Base-by-base conservation (phyloP, 371 early-diverging fungal species). In the Enterocytospora artemiae region DNA sequence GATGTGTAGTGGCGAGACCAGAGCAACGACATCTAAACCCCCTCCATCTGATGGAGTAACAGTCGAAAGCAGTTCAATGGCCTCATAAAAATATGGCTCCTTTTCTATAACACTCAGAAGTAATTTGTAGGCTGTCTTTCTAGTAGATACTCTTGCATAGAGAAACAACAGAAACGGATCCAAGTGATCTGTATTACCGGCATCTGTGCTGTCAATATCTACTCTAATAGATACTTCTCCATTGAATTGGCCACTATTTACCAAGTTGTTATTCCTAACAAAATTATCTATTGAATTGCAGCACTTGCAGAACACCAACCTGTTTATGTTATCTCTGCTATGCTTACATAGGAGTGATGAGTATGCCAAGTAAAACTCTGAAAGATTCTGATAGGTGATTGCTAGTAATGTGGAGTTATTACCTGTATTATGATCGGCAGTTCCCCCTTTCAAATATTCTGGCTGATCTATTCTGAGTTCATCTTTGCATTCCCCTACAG, bases 21-120 rank as follows among this genome's bases (percentile, higher is more conserved):
- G 46, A 31, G 57, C 55, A 24, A 36, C 39, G 44, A 51, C 72
- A 7, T n/a, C 51, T 31, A 22, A 12, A 22, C 36, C 22, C 39
- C 62, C 65, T 62, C 43, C 1, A 41, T 44, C 14, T n/a, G 48
- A 32, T 22, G 59, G 50, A 31, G 31, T 58, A 3, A 62, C 31
- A 16, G 73, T 67, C 32, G 51, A 56, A 28, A 76, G 69, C 1
- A 60, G 45, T 27, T 55, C 31, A 56, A 69, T 71, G 25, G 64
- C 61, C 9, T 76, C 76, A 73, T 74, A 76, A 51, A 76, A 74
- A 36, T 59, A 67, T 5, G 56, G 63, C 12, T 66, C 24, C 27
- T 18, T 43, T n/a, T 52, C 18, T 41, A 74, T 24, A 25, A 57
- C 58, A 22, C 65, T 22, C 0, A 61, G 18, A 14, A 74, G 57